These are phyloP conservation scores for Davidsoniella virescens DNA, from an alignment of 2,329 filamentous ascomycete species.

Conservation along the genomic window DNA sequence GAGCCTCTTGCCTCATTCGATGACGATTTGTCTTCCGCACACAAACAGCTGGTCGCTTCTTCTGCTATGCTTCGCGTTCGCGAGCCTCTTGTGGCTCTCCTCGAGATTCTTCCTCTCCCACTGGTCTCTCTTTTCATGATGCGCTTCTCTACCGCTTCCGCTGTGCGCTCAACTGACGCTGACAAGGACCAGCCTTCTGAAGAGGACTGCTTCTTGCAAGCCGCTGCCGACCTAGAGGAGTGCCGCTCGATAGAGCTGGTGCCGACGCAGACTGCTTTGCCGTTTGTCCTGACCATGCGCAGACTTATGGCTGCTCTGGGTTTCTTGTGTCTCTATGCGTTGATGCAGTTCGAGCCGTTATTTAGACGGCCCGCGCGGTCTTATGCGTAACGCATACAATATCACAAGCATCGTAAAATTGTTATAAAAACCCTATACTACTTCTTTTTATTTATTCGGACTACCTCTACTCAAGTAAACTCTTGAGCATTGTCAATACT, in stretches of 20 bases:
- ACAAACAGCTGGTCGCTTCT: not conserved
- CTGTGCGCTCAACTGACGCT: not conserved
- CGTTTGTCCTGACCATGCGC: constrained; percentile 11
- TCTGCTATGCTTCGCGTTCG: no score
- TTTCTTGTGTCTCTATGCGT: constrained; percentile 11
- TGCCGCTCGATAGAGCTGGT: constrained; percentile 2
- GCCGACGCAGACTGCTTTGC: not conserved
- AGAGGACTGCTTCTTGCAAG: constrained; percentile 8
- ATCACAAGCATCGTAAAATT: not conserved
- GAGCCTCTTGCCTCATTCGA: constrained; percentile 6
- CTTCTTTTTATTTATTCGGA: not conserved
- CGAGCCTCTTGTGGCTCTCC: constrained; percentile 1
- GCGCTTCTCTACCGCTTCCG: not conserved
- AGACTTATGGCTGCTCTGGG: constrained; percentile 10
- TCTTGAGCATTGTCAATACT: not conserved
- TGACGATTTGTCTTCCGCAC: not conserved
- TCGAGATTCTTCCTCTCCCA: constrained; percentile 6
- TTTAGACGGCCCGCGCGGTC: constrained; percentile 11
- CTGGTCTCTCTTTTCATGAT: constrained; percentile 5
- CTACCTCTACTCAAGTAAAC: not conserved
- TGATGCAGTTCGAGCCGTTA: constrained; percentile 13
- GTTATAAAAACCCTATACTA: not conserved
- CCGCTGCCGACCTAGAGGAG: constrained; percentile 11
- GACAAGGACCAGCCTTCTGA: constrained; percentile 2
- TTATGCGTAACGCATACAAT: constrained; percentile 8